phyloP scores from a whole-genome alignment of 352 stramenopile species.

The Globisporangium sylvaticum region DNA sequence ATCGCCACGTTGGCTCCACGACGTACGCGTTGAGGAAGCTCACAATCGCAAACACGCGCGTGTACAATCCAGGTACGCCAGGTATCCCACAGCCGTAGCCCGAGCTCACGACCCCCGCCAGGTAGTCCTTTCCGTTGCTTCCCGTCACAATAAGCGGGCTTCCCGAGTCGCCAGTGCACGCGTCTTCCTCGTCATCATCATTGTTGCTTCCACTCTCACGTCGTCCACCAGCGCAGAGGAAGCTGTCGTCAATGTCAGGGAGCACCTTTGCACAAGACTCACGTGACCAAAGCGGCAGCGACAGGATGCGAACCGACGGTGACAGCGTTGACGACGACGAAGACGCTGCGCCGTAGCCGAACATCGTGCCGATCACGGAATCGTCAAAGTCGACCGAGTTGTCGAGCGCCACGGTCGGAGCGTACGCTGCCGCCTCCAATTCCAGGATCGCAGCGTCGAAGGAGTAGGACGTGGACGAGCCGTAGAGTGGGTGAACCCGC shows the following conservation, averaged over 20 bases:
- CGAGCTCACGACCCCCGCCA: not conserved
- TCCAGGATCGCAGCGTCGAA: conserved; percentile 2
- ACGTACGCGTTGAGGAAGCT: conserved; percentile 2
- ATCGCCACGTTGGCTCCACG: not conserved
- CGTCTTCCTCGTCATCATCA: not conserved
- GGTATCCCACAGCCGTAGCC: conserved; percentile 1
- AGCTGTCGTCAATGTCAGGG: conserved; percentile 1
- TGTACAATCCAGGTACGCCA: not conserved
- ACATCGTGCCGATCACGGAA: not conserved
- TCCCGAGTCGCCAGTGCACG: conserved; percentile 3
- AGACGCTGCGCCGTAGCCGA: not conserved
- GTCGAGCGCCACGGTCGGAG: not conserved
- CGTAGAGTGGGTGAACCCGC: not conserved
- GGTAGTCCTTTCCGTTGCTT: not conserved
- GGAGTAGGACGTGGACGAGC: not conserved
- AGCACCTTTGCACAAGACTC: not conserved
- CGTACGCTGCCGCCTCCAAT: not conserved
- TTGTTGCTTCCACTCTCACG: not conserved
- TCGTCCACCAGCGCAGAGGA: not conserved
- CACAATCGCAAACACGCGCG: not conserved
- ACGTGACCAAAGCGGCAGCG: not conserved
- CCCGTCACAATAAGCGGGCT: not conserved
- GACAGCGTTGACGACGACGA: not conserved
- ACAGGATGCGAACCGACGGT: not conserved
- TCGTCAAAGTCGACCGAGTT: conserved; percentile 2